Evolutionary conservation across 192 early-diverging fungal species (phyloP).

Genomic region (Pilaira anomala): DNA sequence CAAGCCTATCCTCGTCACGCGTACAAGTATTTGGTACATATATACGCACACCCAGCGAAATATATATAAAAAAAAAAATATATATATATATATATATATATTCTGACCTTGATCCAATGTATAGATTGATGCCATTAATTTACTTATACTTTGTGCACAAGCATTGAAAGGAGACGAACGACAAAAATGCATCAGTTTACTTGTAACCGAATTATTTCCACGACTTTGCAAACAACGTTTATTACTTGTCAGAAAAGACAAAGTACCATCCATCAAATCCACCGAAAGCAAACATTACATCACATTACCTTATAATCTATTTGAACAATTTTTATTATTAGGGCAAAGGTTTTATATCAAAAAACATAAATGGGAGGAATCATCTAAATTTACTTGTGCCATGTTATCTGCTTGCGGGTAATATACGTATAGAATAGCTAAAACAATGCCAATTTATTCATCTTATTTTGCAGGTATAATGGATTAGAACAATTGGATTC

Average conservation of each 20-base stretch:
- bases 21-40: slow-evolving; percentile 35
- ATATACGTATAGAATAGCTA: not conserved
- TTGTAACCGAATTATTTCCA: slow-evolving; percentile 33
- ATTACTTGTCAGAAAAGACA: slow-evolving; percentile 14
- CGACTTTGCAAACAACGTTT: slow-evolving; percentile 29
- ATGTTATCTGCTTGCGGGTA: slow-evolving; percentile 28
- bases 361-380: slow-evolving; percentile 21
- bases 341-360: slow-evolving; percentile 33
- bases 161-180: slow-evolving; percentile 6
- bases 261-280: slow-evolving; percentile 26
- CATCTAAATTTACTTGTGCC: slow-evolving; percentile 23
- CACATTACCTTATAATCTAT: slow-evolving; percentile 26
- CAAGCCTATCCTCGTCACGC: slow-evolving; percentile 30
- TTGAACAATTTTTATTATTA: slow-evolving; percentile 22
- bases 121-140: slow-evolving; percentile 24
- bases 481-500: slow-evolving; percentile 15
- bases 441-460: no score
- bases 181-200: slow-evolving; percentile 14
- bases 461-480: slow-evolving; percentile 4
- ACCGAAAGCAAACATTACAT: slow-evolving; percentile 33
- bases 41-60: no score
- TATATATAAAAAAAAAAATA: no score
- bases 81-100: not conserved
- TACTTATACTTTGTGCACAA: slow-evolving; percentile 22
- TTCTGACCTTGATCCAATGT: not conserved